Evolutionary conservation across 495 filamentous ascomycete genomes (phyloP).

Genomic region (Articulospora tetracladia): DNA sequence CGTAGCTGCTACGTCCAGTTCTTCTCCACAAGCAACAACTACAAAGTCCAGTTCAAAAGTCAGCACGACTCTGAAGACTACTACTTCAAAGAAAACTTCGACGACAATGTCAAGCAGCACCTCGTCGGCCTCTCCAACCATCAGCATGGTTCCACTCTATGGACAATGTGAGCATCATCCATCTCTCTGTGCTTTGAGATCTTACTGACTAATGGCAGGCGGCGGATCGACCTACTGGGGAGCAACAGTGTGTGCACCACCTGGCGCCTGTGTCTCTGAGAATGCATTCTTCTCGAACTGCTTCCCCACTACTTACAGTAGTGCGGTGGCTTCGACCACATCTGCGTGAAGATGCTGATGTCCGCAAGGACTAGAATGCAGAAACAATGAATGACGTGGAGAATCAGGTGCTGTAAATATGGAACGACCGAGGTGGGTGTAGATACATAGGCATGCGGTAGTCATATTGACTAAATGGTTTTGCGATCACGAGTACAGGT

Average conservation of each 20-base stretch:
- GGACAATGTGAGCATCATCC: background rate
- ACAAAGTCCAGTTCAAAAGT: background rate
- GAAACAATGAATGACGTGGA: no score
- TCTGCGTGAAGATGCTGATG: no score
- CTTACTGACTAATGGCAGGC: background rate
- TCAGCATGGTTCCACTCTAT: background rate
- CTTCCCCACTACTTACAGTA: background rate
- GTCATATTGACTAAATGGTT: no score
- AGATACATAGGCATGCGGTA: no score
- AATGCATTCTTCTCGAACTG: background rate
- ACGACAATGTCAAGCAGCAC: background rate
- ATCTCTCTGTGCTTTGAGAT: background rate
- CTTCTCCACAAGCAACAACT: background rate
- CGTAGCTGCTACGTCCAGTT: no score
- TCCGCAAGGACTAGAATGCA: no score
- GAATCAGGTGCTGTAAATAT: no score
- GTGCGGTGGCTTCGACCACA: background rate
- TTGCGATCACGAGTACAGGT: no score
- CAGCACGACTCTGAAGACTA: background rate
- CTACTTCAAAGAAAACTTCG: background rate
- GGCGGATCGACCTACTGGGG: background rate
- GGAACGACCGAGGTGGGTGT: no score
- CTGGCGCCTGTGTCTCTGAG: background rate
- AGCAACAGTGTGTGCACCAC: background rate
- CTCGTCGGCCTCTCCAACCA: background rate